Evolutionary conservation across 345 rosid genomes (phyloP), one percentile per base, ranked within the genome.

Genomic region (Diplotaxis tenuifolia): DNA sequence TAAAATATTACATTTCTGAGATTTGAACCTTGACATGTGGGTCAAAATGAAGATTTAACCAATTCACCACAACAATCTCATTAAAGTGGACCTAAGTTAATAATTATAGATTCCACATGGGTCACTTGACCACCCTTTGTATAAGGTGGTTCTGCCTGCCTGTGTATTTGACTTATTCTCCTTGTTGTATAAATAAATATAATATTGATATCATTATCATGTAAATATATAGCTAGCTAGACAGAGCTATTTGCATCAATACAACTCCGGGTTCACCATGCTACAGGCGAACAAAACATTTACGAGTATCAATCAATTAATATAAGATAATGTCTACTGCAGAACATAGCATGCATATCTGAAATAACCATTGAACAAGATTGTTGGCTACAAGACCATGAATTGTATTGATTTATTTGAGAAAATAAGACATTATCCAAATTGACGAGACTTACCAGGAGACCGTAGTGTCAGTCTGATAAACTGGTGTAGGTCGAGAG

Each of bases 401-500:
- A 67, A 25, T 52, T 32, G 34, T 61, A 7, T 28, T 6, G 2
- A 4, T 28, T 28, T 28, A 4, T 28, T 28, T 28, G 32, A 28
- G 32, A 28, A 23, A 28, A 28, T 6, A 28, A 28, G 32, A 28
- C 32, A 28, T 28, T 28, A 28, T 2, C 32, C 2, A 28, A 28
- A 3, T 4, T 28, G 32, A 28, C 32, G 18, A 67, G 32, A 65
- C 74, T 74, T 68, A 68, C 69, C 79, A 75, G 57, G 63, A 36
- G 64, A 53, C 40, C 52, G 42, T 55, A 69, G 27, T 75, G 74
- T 54, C 70, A 68, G 70, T 53, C 74, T 69, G 64, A 68, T 75
- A 69, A 75, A 53, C 45, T 68, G 59, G 54, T 75, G 70, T 69
- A 68, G 70, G 79, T 3, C n/a, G n/a, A n/a, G n/a, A n/a, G n/a